These are phyloP conservation scores for Quercus dentata DNA, from an alignment of 306 rosid species.

Conservation along the genomic window DNA sequence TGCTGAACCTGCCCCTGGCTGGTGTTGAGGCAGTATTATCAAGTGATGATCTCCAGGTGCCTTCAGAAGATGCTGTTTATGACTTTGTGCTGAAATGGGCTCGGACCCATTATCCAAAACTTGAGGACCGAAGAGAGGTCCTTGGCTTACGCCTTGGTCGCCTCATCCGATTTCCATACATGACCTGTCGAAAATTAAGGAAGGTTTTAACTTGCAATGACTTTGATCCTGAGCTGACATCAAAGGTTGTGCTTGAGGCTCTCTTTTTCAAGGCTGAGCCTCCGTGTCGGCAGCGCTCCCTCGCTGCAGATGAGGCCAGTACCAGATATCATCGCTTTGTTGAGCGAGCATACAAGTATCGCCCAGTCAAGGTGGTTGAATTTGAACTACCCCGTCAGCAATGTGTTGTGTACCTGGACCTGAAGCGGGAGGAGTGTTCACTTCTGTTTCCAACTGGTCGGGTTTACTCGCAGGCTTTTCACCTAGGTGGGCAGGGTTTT, in stretches of 20 bases:
- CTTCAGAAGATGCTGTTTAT: constrained; percentile 46
- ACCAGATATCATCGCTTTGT: constrained; percentile 27
- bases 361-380: constrained; percentile 46
- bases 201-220: constrained; percentile 38
- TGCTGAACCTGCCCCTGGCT: constrained; percentile 44
- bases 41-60: constrained; percentile 41
- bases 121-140: constrained; percentile 34
- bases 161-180: constrained; percentile 48
- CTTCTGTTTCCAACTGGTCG: constrained; percentile 35
- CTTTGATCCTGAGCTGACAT: constrained; percentile 33
- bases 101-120: constrained; percentile 33
- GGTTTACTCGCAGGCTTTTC: constrained; percentile 35
- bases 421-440: constrained; percentile 42
- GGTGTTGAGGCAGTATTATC: constrained; percentile 49
- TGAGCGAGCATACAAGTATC: constrained; percentile 39
- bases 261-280: constrained; percentile 47
- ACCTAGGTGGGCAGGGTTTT: constrained; percentile 38
- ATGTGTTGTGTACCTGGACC: constrained; percentile 42
- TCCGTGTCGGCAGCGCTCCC: constrained; percentile 24
- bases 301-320: constrained; percentile 26
- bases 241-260: constrained; percentile 51
- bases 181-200: constrained; percentile 45
- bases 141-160: constrained; percentile 34
- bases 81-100: constrained; percentile 50
- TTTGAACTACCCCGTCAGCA: constrained; percentile 29